These are phyloP conservation scores for Fusarium xyrophilum DNA, from an alignment of 2,329 filamentous ascomycete genomes.

Conservation along the genomic window DNA sequence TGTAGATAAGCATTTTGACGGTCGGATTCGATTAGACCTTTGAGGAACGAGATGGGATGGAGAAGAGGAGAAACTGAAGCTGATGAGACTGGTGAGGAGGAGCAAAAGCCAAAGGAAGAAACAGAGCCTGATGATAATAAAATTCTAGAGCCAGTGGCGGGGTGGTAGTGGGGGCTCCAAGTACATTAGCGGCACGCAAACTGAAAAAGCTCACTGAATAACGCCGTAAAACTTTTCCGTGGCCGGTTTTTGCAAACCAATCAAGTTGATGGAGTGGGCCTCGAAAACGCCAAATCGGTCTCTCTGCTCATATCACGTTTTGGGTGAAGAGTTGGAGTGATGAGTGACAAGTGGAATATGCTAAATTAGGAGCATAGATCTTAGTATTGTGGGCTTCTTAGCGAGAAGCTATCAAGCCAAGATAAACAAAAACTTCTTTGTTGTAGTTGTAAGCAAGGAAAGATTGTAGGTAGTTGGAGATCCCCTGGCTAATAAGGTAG, in stretches of 20 bases:
- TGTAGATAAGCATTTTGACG: conserved; percentile 77
- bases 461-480: background rate
- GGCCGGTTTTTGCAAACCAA: background rate
- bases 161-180: conserved; percentile 34
- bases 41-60: conserved; percentile 25
- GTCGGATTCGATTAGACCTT: conserved; percentile 41
- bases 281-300: background rate
- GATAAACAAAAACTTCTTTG: background rate
- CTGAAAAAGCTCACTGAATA: conserved; percentile 9
- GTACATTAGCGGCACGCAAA: conserved; percentile 23
- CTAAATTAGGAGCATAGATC: background rate
- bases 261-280: background rate
- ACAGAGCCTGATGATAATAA: conserved; percentile 39
- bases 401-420: background rate
- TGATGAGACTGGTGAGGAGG: conserved; percentile 31
- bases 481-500: background rate
- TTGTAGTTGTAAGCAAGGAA: background rate
- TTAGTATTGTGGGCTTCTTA: background rate
- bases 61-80: conserved; percentile 19
- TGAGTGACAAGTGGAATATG: background rate
- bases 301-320: background rate
- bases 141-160: conserved; percentile 41
- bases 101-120: conserved; percentile 27
- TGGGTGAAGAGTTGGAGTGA: background rate
- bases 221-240: conserved; percentile 22